Conservation (phyloP, 2,329 filamentous ascomycete genomes). For the Ophiostoma pallidulum region DNA sequence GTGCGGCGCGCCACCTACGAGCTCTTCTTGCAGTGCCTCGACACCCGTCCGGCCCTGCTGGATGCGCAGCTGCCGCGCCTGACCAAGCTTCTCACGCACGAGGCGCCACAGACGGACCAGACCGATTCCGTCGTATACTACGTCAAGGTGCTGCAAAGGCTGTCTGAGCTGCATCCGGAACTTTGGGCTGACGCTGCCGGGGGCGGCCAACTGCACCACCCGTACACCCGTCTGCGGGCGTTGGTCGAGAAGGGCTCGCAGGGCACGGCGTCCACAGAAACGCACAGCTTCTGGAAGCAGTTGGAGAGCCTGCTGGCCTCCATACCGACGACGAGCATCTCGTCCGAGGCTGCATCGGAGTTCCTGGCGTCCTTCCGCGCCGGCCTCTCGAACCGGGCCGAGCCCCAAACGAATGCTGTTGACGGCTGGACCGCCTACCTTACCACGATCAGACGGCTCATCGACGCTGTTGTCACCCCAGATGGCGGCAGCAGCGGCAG, state of each 20-base stretch:
- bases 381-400: constrained; percentile 66
- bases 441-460: constrained; percentile 47
- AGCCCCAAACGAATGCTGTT: constrained; percentile 57
- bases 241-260: constrained; percentile 82
- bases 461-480: constrained; percentile 34
- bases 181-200: constrained; percentile 65
- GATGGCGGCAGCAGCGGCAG: constrained; percentile 33
- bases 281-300: constrained; percentile 62
- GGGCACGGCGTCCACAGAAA: constrained; percentile 37
- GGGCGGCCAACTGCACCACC: too few species aligned
- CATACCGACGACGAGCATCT: constrained; percentile 39
- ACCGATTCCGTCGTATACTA: constrained; percentile 64
- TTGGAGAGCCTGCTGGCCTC: constrained; percentile 54
- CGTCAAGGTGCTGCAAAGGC: constrained; percentile 52
- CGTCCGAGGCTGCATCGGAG: constrained; percentile 42
- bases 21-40: constrained; percentile 40
- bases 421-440: constrained; percentile 71
- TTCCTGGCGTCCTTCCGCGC: constrained; percentile 59
- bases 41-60: constrained; percentile 36
- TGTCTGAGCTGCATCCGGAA: constrained; percentile 56
- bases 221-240: constrained; percentile 49
- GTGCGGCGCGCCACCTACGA: constrained; percentile 44
- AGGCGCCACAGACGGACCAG: constrained; percentile 65
- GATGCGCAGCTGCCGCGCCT: constrained; percentile 41
- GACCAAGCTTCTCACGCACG: constrained; percentile 55